phyloP scores from a whole-genome alignment of 176 grass and related monocot species.

The Leersia perrieri region DNA sequence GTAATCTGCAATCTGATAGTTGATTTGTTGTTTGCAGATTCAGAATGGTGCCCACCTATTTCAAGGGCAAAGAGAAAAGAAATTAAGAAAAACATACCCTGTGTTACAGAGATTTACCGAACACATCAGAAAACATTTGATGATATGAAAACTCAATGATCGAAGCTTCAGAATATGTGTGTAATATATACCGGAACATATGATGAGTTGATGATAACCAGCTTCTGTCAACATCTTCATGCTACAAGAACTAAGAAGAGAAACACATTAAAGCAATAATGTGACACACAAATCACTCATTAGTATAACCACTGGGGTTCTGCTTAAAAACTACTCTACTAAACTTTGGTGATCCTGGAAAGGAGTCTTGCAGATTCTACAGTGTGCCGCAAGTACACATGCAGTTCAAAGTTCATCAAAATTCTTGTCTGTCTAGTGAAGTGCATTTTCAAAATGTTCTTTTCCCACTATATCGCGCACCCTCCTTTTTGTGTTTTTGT shows the following conservation, averaged over 20 bases:
- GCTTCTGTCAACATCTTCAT: neutral
- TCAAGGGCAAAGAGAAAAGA: constrained; percentile 45
- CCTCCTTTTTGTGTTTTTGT: too few species aligned
- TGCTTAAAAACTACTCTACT: neutral
- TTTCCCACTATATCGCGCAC: neutral
- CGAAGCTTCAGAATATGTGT: neutral
- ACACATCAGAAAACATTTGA: neutral
- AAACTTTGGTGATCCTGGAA: neutral
- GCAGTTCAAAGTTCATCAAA: neutral
- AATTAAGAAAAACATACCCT: neutral
- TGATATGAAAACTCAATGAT: neutral
- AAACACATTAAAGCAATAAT: neutral
- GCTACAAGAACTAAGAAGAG: constrained; percentile 20
- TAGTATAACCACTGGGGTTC: neutral
- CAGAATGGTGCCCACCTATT: constrained; percentile 49
- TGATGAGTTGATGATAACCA: neutral
- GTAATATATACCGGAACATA: neutral
- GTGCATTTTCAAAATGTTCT: neutral
- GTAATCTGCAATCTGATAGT: constrained; percentile 22
- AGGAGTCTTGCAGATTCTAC: neutral
- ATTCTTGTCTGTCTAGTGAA: neutral
- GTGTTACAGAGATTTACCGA: constrained; percentile 5
- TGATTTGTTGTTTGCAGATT: constrained; percentile 22
- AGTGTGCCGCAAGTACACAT: neutral
- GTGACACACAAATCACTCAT: neutral